Evolutionary conservation across 108 stramenopile species (phyloP), one percentile per base, ranked within the genome.

Genomic region (Fistulifera solaris): DNA sequence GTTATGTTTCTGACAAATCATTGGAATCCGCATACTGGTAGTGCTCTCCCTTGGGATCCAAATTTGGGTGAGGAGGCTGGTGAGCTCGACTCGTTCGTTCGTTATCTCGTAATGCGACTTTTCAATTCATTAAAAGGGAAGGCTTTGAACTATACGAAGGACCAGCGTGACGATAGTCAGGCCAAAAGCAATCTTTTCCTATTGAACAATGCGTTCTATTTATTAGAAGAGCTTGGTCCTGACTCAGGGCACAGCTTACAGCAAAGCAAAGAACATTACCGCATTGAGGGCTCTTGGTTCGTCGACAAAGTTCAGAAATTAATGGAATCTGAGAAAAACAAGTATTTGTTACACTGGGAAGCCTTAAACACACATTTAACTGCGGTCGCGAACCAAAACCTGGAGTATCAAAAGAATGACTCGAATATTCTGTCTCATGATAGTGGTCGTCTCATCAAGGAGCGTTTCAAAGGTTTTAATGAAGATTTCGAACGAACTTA

Each of bases 201-300:
- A 78, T 81, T 92, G 71, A 92, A 92, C 77, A 92, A 92, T 49
- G 72, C 78, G 0, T 86, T 78, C 51, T 92, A 86, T 48, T 40
- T 92, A 5, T 56, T 77, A 14, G 77, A 88, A 27, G 75, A 77
- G 40, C 68, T 92, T 15, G 83, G 83, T 15, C 77, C 75, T 5
- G 40, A 62, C 28, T 11, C 53, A 0, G 25, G 24, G 11, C 43
- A 54, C 6, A 26, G 12, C 1, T 59, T 47, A 11, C 21, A 17
- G 7, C 62, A 66, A 19, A n/a, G n/a, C n/a, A 62, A 17, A 0
- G 77, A 87, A 26, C 46, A 58, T 35, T 81, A 77, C 48, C 66
- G 73, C 1, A 85, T 92, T 40, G 68, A 75, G 0, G 73, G 71
- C 25, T 67, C 77, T 2, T 92, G 90, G 90, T 92, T 92, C 58